Conservation (phyloP, 208 protist species). For the Wallacemonas sp. region DNA sequence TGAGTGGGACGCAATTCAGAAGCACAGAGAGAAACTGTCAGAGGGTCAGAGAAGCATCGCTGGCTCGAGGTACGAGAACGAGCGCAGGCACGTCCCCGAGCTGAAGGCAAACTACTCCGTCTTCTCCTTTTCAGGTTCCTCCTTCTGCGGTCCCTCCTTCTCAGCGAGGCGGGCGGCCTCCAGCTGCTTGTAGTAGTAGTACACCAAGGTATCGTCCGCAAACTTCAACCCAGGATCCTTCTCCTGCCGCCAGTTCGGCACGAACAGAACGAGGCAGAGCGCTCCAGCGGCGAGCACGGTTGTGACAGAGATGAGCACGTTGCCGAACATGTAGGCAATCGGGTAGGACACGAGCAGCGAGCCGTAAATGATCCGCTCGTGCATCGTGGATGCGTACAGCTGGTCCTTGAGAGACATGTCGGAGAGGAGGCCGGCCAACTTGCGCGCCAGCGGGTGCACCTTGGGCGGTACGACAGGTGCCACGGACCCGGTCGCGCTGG, state of each 20-base stretch:
- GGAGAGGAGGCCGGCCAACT: slow-evolving; percentile 62
- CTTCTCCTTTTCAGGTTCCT: neutral
- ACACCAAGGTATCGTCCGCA: slow-evolving; percentile 53
- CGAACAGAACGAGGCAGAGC: slow-evolving; percentile 50
- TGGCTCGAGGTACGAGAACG: too few relatives aligned
- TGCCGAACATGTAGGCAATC: slow-evolving; percentile 52
- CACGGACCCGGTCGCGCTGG: neutral
- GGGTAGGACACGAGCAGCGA: slow-evolving; percentile 55
- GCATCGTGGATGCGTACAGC: slow-evolving; percentile 24
- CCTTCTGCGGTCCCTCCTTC: neutral
- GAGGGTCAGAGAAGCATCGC: too few relatives aligned
- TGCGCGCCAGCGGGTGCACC: slow-evolving; percentile 63
- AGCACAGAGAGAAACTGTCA: too few relatives aligned
- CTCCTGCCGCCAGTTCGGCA: slow-evolving; percentile 82
- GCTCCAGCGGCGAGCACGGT: slow-evolving; percentile 33
- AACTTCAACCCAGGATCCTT: slow-evolving; percentile 58
- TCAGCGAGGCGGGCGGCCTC: slow-evolving; percentile 23
- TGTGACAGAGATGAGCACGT: slow-evolving; percentile 53
- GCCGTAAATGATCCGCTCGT: slow-evolving; percentile 48
- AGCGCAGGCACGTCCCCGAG: too few relatives aligned
- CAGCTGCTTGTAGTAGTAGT: slow-evolving; percentile 61
- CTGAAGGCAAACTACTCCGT: too few relatives aligned
- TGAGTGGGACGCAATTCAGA: too few relatives aligned
- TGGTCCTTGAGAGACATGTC: slow-evolving; percentile 85
- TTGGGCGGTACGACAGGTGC: neutral